Conservation (phyloP, 306 rosid species). For the Hippophae tibetana region DNA sequence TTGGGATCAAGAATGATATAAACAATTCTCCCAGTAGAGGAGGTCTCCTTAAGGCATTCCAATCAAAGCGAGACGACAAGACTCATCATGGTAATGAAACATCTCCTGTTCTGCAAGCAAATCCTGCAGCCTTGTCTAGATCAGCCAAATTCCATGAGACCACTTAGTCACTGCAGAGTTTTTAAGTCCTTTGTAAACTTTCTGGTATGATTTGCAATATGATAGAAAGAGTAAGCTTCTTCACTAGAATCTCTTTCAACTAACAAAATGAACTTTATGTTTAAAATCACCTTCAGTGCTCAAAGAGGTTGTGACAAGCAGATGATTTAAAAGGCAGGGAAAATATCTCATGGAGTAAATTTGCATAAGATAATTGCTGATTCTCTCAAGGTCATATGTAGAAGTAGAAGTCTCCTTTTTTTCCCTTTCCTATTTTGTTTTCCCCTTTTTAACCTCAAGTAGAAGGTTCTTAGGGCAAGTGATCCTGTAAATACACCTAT, state of each 20-base stretch:
- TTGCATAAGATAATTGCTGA: constrained; percentile 23
- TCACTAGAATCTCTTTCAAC: constrained; percentile 18
- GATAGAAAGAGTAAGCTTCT: constrained; percentile 18
- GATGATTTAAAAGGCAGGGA: constrained; percentile 4
- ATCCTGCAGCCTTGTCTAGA: constrained; percentile 77
- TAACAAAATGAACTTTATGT: constrained; percentile 19
- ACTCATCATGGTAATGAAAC: constrained; percentile 25
- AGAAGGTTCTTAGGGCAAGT: constrained; percentile 24
- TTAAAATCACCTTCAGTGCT: constrained; percentile 20
- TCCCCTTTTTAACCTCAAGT: constrained; percentile 16
- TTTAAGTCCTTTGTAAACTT: neutral
- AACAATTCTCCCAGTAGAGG: constrained; percentile 36
- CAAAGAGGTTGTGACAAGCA: constrained; percentile 7
- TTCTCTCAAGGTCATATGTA: constrained; percentile 21
- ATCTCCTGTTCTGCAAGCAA: constrained; percentile 55
- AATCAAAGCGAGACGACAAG: constrained; percentile 37
- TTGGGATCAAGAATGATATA: constrained; percentile 56
- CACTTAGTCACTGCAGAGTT: constrained; percentile 23
- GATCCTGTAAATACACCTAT: constrained; percentile 29
- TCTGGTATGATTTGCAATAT: constrained; percentile 1
- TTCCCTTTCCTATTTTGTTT: neutral
- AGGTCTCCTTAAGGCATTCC: constrained; percentile 41
- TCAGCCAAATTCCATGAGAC: constrained; percentile 62
- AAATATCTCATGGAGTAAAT: constrained; percentile 1
- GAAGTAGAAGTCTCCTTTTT: constrained; percentile 6